Base-by-base conservation (phyloP, 163 green algal species). In the Chlorella variabilis region DNA sequence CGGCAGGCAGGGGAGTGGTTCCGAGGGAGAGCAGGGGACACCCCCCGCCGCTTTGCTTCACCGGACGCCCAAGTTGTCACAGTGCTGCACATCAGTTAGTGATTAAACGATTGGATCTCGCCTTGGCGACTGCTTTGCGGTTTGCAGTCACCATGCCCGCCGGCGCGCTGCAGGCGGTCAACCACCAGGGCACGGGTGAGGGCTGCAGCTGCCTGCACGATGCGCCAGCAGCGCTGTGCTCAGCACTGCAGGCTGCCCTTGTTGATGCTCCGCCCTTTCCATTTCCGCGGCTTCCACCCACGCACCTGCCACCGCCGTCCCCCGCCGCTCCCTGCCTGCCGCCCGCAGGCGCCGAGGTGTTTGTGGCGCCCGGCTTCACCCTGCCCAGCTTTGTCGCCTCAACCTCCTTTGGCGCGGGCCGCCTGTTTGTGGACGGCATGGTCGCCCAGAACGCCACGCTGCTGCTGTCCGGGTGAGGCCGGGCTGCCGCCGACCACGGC, bases 181-280 rank as follows among this genome's bases (percentile, higher is more conserved):
- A 68, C n/a, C 77, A 83, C 66, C 67, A 77, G 34, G 77, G 77
- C 13, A 69, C 77, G 2, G 77, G 77, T 83, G 65, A 48, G 49
- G 33, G 3, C 31, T 45, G 51, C 25, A 11, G 21, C 39, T 74
- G 23, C 13, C 4, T 3, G 38, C 39, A n/a, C 4, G 63, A 21
- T 41, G 59, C 59, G 17, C 8, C 13, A 15, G 23, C 59, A 68
- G 27, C 23, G n/a, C 23, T 18, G n/a, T 39, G 29, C 4, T 9
- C 29, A 39, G 48, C 45, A 54, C 45, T 54, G n/a, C n/a, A n/a
- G n/a, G n/a, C n/a, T n/a, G n/a, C 45, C 45, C 45, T 54, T 54
- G 45, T 63, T 63, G 54, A 36, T 74, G 20, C 34, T 34, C 38
- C 25, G 31, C 62, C n/a, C n/a, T n/a, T n/a, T n/a, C n/a, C n/a